Percentiles rank a stretch among this genome's conserved stretches.
Evolutionary conservation across 306 rosid genomes (phyloP).

Genomic region (Argentina anserina): DNA sequence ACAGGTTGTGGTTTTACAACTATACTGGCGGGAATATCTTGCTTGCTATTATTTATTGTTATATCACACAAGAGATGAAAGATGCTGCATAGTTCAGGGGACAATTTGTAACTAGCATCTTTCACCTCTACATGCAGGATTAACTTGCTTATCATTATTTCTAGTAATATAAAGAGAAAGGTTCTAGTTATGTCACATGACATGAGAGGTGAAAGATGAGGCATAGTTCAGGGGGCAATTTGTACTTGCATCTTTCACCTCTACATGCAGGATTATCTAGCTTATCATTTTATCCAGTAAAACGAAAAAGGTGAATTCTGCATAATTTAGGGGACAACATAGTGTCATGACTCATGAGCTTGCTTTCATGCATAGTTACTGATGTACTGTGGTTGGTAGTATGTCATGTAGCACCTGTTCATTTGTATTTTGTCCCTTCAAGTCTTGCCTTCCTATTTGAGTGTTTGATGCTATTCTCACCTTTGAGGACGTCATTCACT

Average conservation of each 20-base stretch:
- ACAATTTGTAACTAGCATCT: not conserved
- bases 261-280: not conserved
- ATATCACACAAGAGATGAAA: not conserved
- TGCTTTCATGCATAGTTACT: not conserved
- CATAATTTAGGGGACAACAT: not conserved
- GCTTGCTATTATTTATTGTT: not conserved
- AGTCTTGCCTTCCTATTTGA: slow-evolving; percentile 1
- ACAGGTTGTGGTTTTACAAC: no score
- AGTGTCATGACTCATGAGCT: not conserved
- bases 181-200: no score
- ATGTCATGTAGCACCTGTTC: slow-evolving; percentile 7
- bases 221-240: not conserved
- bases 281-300: not conserved
- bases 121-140: not conserved
- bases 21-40: not conserved
- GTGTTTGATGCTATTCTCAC: not conserved
- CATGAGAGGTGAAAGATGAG: not conserved
- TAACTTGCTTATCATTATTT: not conserved
- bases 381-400: not conserved
- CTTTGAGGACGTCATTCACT: slow-evolving; percentile 13
- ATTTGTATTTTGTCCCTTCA: slow-evolving; percentile 14
- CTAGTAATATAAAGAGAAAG: not conserved
- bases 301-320: not conserved
- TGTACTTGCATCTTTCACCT: no score
- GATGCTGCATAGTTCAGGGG: not conserved